A percentile compares a stretch with the other conserved stretches of the same genome.
These are phyloP conservation scores for Cyphellophora europaea DNA, from an alignment of 2,329 filamentous ascomycete species.

Conservation along the genomic window DNA sequence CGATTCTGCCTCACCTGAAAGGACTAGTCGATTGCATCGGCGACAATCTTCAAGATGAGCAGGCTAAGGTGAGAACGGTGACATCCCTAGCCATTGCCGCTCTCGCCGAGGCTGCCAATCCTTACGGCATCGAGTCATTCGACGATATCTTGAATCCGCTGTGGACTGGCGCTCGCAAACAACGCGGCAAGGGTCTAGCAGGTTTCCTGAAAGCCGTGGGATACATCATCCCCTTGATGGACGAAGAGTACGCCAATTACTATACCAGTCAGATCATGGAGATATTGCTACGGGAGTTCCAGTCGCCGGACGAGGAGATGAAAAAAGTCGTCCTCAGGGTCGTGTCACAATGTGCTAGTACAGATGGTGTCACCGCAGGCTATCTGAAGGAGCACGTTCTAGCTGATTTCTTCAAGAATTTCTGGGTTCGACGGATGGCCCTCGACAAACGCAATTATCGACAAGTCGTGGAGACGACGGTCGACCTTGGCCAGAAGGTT, in stretches of 20 bases:
- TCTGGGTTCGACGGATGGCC: constrained; percentile 96
- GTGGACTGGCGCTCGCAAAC: constrained; percentile 93
- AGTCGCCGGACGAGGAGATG: constrained; percentile 97
- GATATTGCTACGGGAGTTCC: constrained; percentile 89
- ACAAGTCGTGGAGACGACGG: constrained; percentile 95
- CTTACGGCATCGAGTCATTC: constrained; percentile 98
- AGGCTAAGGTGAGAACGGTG: constrained; percentile 94
- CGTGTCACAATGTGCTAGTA: constrained; percentile 88
- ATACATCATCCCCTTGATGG: constrained; percentile 97
- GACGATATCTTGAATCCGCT: constrained; percentile 95
- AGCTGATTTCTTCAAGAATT: constrained; percentile 95
- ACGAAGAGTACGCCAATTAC: constrained; percentile 98
- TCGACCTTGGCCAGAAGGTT: constrained; percentile 96
- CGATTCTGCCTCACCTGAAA: constrained; percentile 88
- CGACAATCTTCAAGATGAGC: constrained; percentile 92
- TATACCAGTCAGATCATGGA: constrained; percentile 99
- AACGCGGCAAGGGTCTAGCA: constrained; percentile 89
- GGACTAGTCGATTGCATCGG: constrained; percentile 94
- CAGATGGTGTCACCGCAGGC: constrained; percentile 85
- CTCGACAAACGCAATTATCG: constrained; percentile 96
- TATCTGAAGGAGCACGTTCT: constrained; percentile 95
- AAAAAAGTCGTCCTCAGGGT: constrained; percentile 99
- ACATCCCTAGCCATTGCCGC: constrained; percentile 92
- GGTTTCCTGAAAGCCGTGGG: constrained; percentile 96
- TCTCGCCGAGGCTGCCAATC: constrained; percentile 89